Conservation (phyloP, 345 rosid species). For the Kernera saxatilis region DNA sequence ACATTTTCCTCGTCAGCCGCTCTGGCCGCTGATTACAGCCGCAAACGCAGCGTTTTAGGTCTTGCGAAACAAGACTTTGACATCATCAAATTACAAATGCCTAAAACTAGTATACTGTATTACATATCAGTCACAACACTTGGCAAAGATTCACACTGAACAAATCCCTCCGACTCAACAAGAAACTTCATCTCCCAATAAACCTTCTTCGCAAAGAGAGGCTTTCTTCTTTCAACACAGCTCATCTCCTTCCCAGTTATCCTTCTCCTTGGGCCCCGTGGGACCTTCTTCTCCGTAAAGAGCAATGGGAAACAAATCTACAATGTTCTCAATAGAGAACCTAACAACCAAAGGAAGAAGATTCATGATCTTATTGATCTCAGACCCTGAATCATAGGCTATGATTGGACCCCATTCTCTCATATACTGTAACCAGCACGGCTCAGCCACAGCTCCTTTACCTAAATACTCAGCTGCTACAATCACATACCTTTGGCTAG, state of each 20-base stretch:
- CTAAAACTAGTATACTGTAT: not conserved
- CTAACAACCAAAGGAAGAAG: constrained; percentile 65
- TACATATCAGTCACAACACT: not conserved
- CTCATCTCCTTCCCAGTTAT: constrained; percentile 88
- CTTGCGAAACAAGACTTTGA: not conserved
- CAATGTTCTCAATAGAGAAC: constrained; percentile 66
- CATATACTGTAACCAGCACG: constrained; percentile 87
- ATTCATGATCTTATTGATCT: constrained; percentile 59
- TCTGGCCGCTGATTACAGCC: not conserved
- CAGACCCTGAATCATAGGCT: constrained; percentile 71
- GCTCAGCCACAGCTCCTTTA: constrained; percentile 51
- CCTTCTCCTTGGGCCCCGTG: constrained; percentile 90
- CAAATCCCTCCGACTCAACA: not conserved
- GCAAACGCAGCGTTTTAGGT: not conserved
- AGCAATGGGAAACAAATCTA: constrained; percentile 80
- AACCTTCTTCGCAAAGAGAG: not conserved
- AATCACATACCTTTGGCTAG: constrained; percentile 60
- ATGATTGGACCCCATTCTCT: constrained; percentile 94
- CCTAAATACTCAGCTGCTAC: constrained; percentile 82
- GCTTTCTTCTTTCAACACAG: constrained; percentile 26
- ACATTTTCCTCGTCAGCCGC: not conserved
- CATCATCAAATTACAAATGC: not conserved
- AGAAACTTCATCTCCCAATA: not conserved
- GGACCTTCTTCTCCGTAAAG: constrained; percentile 98
- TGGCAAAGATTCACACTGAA: not conserved